These are phyloP conservation scores for Hyphopichia fennica DNA, from an alignment of 1,139 yeast species.

Conservation along the genomic window DNA sequence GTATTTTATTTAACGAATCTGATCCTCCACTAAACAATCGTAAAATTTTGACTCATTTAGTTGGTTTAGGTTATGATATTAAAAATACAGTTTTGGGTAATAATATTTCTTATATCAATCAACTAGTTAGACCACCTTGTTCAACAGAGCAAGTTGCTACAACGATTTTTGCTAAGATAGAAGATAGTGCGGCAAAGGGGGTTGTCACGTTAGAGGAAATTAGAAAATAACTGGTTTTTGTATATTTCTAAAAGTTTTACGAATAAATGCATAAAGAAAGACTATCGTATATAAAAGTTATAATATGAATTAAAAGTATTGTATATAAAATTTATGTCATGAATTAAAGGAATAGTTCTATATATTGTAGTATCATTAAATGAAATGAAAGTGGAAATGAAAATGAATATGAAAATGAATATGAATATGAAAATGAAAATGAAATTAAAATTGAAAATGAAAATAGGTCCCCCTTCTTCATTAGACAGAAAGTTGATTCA, in stretches of 20 bases:
- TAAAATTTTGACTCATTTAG: constrained; percentile 23
- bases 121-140: constrained; percentile 59
- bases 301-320: no score
- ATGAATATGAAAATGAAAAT: no score
- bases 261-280: neutral
- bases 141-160: constrained; percentile 70
- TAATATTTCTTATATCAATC: constrained; percentile 34
- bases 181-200: constrained; percentile 52
- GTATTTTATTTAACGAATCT: constrained; percentile 70
- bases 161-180: constrained; percentile 55
- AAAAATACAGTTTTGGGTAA: constrained; percentile 39
- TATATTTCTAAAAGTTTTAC: neutral
- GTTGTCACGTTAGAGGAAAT: constrained; percentile 60
- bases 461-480: no score
- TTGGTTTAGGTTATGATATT: constrained; percentile 38
- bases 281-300: neutral
- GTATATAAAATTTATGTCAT: no score
- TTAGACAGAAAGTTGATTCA: no score
- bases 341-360: no score
- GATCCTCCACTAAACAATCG: constrained; percentile 31
- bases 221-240: constrained; percentile 4
- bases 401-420: no score
- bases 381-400: no score
- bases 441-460: no score
- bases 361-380: no score